Evolutionary conservation across 2,329 filamentous ascomycete species (phyloP), one percentile per base, ranked within the genome.

Genomic region (Diaporthe caulivora): DNA sequence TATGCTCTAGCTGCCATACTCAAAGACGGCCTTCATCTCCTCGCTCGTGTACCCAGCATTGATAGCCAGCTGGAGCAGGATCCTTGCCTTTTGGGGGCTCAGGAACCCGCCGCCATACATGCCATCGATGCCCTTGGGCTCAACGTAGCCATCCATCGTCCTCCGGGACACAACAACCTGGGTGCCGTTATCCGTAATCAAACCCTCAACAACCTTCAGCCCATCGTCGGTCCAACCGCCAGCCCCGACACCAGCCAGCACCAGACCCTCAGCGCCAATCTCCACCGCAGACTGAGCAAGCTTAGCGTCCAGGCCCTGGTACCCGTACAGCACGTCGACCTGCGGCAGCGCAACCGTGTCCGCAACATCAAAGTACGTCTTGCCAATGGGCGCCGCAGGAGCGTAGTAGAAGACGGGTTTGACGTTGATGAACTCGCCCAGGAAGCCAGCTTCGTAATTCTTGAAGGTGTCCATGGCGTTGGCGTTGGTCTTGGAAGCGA

Each of bases 401-500:
- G 85, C 84, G 77, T 86, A 92, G 83, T 88, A 92, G 83, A 91
- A 92, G 77, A 88, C 86, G 0, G 90, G 89, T 49, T 86, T 83
- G 72, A 90, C 84, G 77, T 90, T 87, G 77, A 91, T 85, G 78
- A 92, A 88, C 72, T 85, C 84, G 47, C 91, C 91, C 0, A 92
- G 83, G 74, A 86, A 86, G 2, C 90, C 89, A 76, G 85, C 84
- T 80, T 92, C 90, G 18, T 82, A 82, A 1, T 87, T 85, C 78
- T 86, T 87, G 85, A 92, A 92, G 10, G 90, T 90, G 77, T 92
- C 90, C 64, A 92, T 83, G 2, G 87, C 85, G 81, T 92, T 92
- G 65, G 90, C 89, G 77, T 92, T 89, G 42, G 87, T 89, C 82
- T 92, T 92, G 69, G 88, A 88, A 5, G 84, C 88, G 80, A 88